Conservation (phyloP, 1,139 yeast genomes). For the Taphrina flavorubra region DNA sequence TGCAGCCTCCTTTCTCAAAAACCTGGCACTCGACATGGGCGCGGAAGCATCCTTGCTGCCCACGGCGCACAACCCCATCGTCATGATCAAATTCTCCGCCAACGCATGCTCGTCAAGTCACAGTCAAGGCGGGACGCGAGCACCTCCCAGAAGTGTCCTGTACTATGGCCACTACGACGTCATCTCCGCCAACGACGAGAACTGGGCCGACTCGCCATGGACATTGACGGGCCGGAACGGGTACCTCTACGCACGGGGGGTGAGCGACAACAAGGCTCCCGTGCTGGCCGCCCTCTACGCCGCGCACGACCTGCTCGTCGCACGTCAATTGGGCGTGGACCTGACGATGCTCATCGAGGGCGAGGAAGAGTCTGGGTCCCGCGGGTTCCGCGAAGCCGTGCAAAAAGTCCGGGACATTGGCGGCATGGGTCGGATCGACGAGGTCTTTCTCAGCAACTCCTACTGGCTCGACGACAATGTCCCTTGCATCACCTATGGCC, state of each 20-base stretch:
- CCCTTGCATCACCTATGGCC: slow-evolving; percentile 92
- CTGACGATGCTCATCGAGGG: slow-evolving; percentile 89
- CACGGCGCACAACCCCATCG: slow-evolving; percentile 74
- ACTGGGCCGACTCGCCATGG: slow-evolving; percentile 85
- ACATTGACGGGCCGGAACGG: slow-evolving; percentile 77
- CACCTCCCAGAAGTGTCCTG: slow-evolving; percentile 54
- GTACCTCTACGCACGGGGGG: slow-evolving; percentile 88
- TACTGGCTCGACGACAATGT: slow-evolving; percentile 89
- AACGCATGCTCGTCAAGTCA: slow-evolving; percentile 43
- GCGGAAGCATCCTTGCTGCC: slow-evolving; percentile 77
- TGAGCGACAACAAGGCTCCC: slow-evolving; percentile 94
- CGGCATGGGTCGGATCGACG: slow-evolving; percentile 72
- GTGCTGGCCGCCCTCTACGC: slow-evolving; percentile 86
- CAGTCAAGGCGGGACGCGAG: not conserved
- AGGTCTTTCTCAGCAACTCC: slow-evolving; percentile 87
- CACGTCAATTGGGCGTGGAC: slow-evolving; percentile 66
- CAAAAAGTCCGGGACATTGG: slow-evolving; percentile 55
- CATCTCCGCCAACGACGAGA: slow-evolving; percentile 67
- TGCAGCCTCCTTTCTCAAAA: slow-evolving; percentile 78
- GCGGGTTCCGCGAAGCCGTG: slow-evolving; percentile 77
- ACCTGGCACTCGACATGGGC: slow-evolving; percentile 70
- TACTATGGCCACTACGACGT: slow-evolving; percentile 99
- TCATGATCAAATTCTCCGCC: slow-evolving; percentile 71
- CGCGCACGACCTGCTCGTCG: slow-evolving; percentile 70
- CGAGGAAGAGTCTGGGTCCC: slow-evolving; percentile 92